These are phyloP conservation scores for Ophiostoma ulmi DNA, from an alignment of 2,329 filamentous ascomycete genomes.

Conservation along the genomic window DNA sequence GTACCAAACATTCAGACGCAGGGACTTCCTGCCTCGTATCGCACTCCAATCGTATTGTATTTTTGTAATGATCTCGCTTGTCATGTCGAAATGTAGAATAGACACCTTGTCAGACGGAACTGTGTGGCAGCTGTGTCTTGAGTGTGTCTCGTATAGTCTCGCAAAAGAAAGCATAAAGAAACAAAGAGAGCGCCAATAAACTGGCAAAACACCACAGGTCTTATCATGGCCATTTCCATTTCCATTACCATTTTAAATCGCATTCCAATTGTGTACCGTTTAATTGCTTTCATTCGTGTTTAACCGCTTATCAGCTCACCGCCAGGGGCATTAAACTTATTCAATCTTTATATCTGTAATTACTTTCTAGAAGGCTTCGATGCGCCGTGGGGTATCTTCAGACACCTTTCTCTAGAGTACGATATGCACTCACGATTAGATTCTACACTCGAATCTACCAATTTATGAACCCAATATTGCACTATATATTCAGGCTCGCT, in stretches of 20 bases:
- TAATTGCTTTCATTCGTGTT: not conserved
- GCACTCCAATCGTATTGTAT: not conserved
- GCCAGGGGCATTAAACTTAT: not conserved
- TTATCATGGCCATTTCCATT: not conserved
- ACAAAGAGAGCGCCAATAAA: not conserved
- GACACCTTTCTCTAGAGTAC: not conserved
- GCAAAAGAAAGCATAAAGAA: not conserved
- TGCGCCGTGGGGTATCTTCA: not conserved
- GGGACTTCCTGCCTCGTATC: not conserved
- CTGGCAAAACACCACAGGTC: not conserved
- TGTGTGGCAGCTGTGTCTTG: not conserved
- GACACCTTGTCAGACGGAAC: not conserved
- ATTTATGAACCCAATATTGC: not conserved
- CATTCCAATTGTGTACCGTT: not conserved
- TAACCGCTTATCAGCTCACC: not conserved
- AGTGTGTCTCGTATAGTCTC: not conserved
- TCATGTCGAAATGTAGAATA: conserved; percentile 7
- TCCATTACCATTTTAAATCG: not conserved
- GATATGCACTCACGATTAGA: not conserved
- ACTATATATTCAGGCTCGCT: not conserved
- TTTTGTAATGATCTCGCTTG: not conserved
- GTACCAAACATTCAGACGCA: not conserved
- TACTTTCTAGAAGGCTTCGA: conserved; percentile 11
- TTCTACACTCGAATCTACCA: not conserved
- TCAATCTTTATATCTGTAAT: not conserved